These are phyloP conservation scores for Aureobasidium sp. DNA, from an alignment of 2,329 filamentous ascomycete species.

Conservation along the genomic window DNA sequence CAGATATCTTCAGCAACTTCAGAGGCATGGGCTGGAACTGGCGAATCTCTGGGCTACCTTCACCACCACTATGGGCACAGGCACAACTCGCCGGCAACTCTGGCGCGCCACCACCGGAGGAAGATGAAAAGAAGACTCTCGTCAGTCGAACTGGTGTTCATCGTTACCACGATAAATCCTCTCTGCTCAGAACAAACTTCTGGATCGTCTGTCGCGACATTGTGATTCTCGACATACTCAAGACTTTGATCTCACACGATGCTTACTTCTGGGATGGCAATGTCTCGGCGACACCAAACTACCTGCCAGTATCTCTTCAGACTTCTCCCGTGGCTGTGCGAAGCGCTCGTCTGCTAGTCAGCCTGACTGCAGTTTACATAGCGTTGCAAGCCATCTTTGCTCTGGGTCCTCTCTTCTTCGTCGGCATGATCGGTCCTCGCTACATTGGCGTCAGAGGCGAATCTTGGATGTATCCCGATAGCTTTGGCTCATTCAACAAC, in stretches of 20 bases:
- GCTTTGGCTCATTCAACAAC: slow-evolving; percentile 43
- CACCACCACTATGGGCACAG: slow-evolving; percentile 34
- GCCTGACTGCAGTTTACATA: slow-evolving; percentile 47
- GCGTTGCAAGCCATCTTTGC: slow-evolving; percentile 55
- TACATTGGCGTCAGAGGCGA: slow-evolving; percentile 52
- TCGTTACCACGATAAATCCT: slow-evolving; percentile 26
- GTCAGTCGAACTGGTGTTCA: slow-evolving; percentile 27
- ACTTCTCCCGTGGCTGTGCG: slow-evolving; percentile 36
- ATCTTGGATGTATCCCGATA: slow-evolving; percentile 53
- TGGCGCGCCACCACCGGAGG: slow-evolving; percentile 8
- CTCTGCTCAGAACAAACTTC: slow-evolving; percentile 26
- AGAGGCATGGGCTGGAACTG: slow-evolving; percentile 54
- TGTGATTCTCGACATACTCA: slow-evolving; percentile 60
- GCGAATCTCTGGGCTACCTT: slow-evolving; percentile 40
- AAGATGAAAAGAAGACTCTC: slow-evolving; percentile 9
- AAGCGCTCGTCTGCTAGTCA: slow-evolving; percentile 49
- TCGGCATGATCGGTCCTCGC: slow-evolving; percentile 48
- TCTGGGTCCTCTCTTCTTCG: slow-evolving; percentile 52
- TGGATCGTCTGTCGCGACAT: slow-evolving; percentile 48
- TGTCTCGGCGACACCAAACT: slow-evolving; percentile 39
- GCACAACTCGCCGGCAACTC: slow-evolving; percentile 27
- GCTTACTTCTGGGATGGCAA: slow-evolving; percentile 56
- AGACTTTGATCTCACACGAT: slow-evolving; percentile 62
- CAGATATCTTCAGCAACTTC: slow-evolving; percentile 49
- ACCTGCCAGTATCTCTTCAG: slow-evolving; percentile 31